Base-by-base conservation (phyloP, 306 rosid genomes). In the Dalbergia cochinchinensis region DNA sequence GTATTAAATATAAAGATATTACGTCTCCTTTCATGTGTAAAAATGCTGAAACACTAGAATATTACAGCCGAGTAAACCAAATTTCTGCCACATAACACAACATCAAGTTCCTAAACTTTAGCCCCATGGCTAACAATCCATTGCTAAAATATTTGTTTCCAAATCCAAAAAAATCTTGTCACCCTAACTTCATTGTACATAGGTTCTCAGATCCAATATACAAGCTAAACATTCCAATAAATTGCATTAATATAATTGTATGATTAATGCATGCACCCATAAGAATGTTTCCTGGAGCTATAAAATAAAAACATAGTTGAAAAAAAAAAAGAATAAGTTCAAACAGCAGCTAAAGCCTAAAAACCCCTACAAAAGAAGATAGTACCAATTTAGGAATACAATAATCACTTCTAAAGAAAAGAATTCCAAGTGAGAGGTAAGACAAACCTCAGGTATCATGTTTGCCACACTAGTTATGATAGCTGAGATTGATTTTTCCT, bases 361-460 rank as follows among this genome's bases (percentile, higher is more conserved):
- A 22, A 79, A 39, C 65, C 69, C 16, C 14, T 54, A 57, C 16
- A 53, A 73, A 65, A 26, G 55, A 1, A 59, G 44, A 42, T 39
- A 12, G 33, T 62, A 47, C 26, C 60, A 65, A 14, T 35, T 44
- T 22, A 74, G 37, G 65, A 55, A 39, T 35, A 74, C 10, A 13
- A 74, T 62, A 74, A 69, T 57, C 44, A 19, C 59, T 19, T 65
- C 35, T 20, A 22, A 60, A 63, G 69, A 61, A 41, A 44, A 77
- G 3, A 64, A 15, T 60, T 71, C 47, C 31, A 68, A n/a, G 74
- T 15, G 2, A 65, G 60, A 53, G 45, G 74, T 74, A 37, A 82
- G 74, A 85, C 92, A 76, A 86, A 94, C 99, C 99, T 95, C 92
- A 22, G 99, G 99, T 84, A 95, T 85, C 95, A 95, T 85, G 91